phyloP scores from a whole-genome alignment of 2,329 filamentous ascomycete species.

The Ascochyta rabiei region DNA sequence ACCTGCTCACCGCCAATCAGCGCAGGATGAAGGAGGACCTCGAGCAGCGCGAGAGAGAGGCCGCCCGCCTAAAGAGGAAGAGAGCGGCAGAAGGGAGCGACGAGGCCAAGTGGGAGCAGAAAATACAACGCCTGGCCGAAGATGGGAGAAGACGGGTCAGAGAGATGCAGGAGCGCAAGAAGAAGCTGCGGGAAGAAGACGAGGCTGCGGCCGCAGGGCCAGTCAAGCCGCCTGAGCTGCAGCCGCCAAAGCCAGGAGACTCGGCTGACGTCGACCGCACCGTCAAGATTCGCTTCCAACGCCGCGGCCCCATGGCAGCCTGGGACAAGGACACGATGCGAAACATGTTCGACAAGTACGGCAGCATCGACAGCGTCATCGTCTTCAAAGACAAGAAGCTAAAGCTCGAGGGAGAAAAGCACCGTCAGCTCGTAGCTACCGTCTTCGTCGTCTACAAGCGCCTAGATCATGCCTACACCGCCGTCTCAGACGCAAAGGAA shows the following conservation, averaged over 20 bases:
- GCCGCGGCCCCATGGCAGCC: conserved; percentile 51
- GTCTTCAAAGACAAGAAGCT: conserved; percentile 63
- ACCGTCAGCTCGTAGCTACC: conserved; percentile 59
- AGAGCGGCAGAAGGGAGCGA: conserved; percentile 53
- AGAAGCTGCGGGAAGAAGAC: conserved; percentile 60
- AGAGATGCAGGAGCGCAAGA: conserved; percentile 60
- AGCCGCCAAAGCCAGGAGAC: conserved; percentile 34
- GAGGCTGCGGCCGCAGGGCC: conserved; percentile 49
- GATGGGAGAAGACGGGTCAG: conserved; percentile 61
- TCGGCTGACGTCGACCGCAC: conserved; percentile 62
- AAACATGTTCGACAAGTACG: conserved; percentile 59
- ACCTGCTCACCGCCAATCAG: conserved; percentile 74
- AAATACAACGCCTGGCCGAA: conserved; percentile 53
- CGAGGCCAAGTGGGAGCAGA: conserved; percentile 65
- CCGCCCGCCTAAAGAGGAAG: conserved; percentile 48
- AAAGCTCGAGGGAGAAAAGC: conserved; percentile 55
- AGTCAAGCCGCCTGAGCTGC: conserved; percentile 37
- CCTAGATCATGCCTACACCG: conserved; percentile 63
- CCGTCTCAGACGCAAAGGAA: conserved; percentile 58
- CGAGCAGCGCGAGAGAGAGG: conserved; percentile 72
- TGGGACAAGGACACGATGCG: conserved; percentile 57
- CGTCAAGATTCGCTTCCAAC: conserved; percentile 62
- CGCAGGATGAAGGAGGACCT: conserved; percentile 85
- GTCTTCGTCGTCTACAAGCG: conserved; percentile 64
- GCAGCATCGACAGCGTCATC: conserved; percentile 59